Evolutionary conservation across 805 yeast species (phyloP).

Genomic region (Yamadazyma insecticola): DNA sequence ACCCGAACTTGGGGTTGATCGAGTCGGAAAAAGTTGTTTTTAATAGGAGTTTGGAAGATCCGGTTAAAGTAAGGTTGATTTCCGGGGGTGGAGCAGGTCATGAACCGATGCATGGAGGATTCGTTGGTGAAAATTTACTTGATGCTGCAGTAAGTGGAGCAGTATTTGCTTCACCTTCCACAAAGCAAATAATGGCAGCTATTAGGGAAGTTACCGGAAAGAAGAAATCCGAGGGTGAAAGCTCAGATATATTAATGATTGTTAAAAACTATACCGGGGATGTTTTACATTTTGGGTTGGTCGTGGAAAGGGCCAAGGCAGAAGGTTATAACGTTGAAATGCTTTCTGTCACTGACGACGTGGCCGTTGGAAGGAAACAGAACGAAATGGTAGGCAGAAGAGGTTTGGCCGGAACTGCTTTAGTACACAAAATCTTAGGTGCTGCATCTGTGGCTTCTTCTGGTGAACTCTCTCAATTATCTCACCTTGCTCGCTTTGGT

Average conservation of each 20-base stretch:
- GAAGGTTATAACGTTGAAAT: slow-evolving; percentile 70
- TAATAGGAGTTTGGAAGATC: slow-evolving; percentile 31
- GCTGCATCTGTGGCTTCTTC: slow-evolving; percentile 49
- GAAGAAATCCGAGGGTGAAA: slow-evolving; percentile 43
- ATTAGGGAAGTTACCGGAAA: too few species aligned
- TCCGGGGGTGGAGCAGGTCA: slow-evolving; percentile 97
- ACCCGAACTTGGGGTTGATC: slow-evolving; percentile 51
- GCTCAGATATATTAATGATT: slow-evolving; percentile 71
- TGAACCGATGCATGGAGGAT: slow-evolving; percentile 92
- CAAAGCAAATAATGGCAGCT: slow-evolving; percentile 76
- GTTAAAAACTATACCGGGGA: slow-evolving; percentile 96
- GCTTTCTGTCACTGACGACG: slow-evolving; percentile 85
- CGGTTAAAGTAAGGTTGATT: slow-evolving; percentile 62
- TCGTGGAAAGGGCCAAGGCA: slow-evolving; percentile 82
- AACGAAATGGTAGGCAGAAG: slow-evolving; percentile 92
- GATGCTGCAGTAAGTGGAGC: slow-evolving; percentile 90
- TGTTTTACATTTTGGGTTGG: slow-evolving; percentile 86
- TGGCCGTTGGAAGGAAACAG: slow-evolving; percentile 86
- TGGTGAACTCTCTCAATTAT: slow-evolving; percentile 49
- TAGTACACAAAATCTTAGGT: slow-evolving; percentile 83
- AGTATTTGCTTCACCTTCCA: slow-evolving; percentile 93
- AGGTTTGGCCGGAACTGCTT: slow-evolving; percentile 87
- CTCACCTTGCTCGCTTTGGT: too few species aligned
- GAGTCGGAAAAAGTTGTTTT: slow-evolving; percentile 55
- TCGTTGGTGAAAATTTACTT: slow-evolving; percentile 76